Percentiles rank a stretch among this genome's conserved stretches.
Evolutionary conservation across 2,329 filamentous ascomycete genomes (phyloP).

Genomic region (Tolypocladium paradoxum): DNA sequence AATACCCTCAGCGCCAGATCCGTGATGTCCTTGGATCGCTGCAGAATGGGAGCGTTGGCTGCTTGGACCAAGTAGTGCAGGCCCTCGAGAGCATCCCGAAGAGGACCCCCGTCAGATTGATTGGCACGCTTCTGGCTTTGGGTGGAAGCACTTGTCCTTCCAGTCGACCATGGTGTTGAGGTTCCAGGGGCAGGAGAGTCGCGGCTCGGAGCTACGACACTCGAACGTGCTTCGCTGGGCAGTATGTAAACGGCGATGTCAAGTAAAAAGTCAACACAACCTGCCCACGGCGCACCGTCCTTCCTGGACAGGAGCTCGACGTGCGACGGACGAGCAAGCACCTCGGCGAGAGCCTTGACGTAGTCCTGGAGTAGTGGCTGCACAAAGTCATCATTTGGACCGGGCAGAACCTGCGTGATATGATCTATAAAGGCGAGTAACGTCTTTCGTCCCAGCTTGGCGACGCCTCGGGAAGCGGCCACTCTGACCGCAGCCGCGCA

Average conservation of each 20-base stretch:
- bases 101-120: conserved; percentile 19
- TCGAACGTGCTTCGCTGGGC: conserved; percentile 22
- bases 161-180: conserved; percentile 16
- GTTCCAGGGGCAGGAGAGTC: conserved; percentile 36
- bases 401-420: conserved; percentile 63
- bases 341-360: conserved; percentile 58
- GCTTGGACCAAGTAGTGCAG: conserved; percentile 52
- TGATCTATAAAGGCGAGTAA: conserved; percentile 71
- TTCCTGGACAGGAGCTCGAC: conserved; percentile 62
- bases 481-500: conserved; percentile 63
- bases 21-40: conserved; percentile 45
- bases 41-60: conserved; percentile 55
- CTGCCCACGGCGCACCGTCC: conserved; percentile 52
- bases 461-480: conserved; percentile 57
- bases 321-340: conserved; percentile 66
- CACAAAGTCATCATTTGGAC: conserved; percentile 49
- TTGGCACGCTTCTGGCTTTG: conserved; percentile 18
- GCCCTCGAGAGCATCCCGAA: conserved; percentile 43
- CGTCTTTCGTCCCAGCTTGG: conserved; percentile 63
- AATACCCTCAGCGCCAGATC: conserved; percentile 50
- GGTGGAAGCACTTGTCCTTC: conserved; percentile 16
- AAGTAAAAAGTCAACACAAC: conserved; percentile 60
- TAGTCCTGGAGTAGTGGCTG: conserved; percentile 66
- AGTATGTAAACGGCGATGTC: conserved; percentile 43
- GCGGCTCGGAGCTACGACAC: not conserved